These are phyloP conservation scores for Vigna reflexopilosa DNA, from an alignment of 306 rosid species.

Conservation along the genomic window DNA sequence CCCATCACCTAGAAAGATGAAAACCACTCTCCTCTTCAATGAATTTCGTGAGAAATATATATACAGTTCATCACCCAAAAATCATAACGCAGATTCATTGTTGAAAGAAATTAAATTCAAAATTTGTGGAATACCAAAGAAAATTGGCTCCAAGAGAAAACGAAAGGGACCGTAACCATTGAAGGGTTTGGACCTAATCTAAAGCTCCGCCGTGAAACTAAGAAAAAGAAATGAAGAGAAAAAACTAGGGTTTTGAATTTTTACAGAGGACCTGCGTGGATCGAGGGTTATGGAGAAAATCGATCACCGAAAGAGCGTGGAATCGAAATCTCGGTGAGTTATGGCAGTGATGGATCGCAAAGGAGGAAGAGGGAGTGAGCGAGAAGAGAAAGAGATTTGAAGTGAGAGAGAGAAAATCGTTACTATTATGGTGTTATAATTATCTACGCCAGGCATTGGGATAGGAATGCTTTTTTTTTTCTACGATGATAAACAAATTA, in stretches of 20 bases:
- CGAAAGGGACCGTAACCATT: slow-evolving; percentile 40
- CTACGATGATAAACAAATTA: background rate
- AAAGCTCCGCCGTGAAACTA: slow-evolving; percentile 45
- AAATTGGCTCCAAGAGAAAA: slow-evolving; percentile 41
- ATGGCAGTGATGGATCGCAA: slow-evolving; percentile 52
- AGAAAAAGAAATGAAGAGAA: too few species aligned
- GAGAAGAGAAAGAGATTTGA: slow-evolving; percentile 39
- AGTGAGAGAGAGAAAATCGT: slow-evolving; percentile 40
- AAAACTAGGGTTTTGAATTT: slow-evolving; percentile 61
- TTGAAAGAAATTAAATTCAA: slow-evolving; percentile 36
- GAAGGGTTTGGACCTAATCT: slow-evolving; percentile 57
- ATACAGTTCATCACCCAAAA: slow-evolving; percentile 47
- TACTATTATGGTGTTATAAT: slow-evolving; percentile 24
- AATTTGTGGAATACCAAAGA: slow-evolving; percentile 30
- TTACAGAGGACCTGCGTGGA: slow-evolving; percentile 48
- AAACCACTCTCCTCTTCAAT: slow-evolving; percentile 44
- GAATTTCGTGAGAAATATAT: slow-evolving; percentile 40
- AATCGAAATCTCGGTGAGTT: slow-evolving; percentile 30
- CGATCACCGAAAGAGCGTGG: slow-evolving; percentile 23
- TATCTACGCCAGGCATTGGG: slow-evolving; percentile 5
- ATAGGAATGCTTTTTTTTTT: slow-evolving; percentile 14
- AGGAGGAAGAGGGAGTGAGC: slow-evolving; percentile 43
- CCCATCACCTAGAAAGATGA: slow-evolving; percentile 36
- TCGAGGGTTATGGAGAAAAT: slow-evolving; percentile 46
- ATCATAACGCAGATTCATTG: slow-evolving; percentile 40